Base-by-base conservation (phyloP, 78 protist species). In the Polysphondylium violaceum region DNA sequence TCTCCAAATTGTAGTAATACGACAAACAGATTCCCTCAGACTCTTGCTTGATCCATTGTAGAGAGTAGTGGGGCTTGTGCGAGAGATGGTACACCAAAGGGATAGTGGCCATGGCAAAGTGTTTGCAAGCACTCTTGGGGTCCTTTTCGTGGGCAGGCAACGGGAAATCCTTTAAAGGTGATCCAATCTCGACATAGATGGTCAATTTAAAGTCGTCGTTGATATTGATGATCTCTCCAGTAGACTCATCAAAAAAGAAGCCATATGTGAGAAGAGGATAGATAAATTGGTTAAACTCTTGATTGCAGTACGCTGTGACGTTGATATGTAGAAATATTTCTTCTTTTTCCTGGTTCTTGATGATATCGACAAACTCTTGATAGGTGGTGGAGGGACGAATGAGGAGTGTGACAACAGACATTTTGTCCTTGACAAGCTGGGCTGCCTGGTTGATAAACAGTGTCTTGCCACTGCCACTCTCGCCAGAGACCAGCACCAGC, bases 221-320 rank as follows among this genome's bases (percentile, higher is more conserved):
- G 0, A 83, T 63, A 23, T n/a, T 38, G 7, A 83, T 9, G 8
- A 83, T 59, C n/a, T 83, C 53, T 33, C 79, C 79, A 3, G 35
- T 58, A 7, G 55, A 25, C 3, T 73, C 35, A 23, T 67, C 79
- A 69, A 55, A 83, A 1, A 83, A 16, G 43, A 40, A 83, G 5
- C 91, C 91, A 59, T n/a, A 55, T 31, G 71, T 58, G 12, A 83
- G 41, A 3, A 83, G 51, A 21, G 91, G 91, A 59, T 83, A 83
- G 25, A 83, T 31, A 38, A 69, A 69, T 1, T 40, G 27, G 31
- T 69, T 68, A 63, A 83, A 35, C 12, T 47, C 61, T 43, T n/a
- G n/a, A 65, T 65, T 38, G 0, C 73, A 38, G 31, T 65, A 65
- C 0, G 73, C 55, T 65, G 73, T 38, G 1, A 65, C 7, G 40